Evolutionary conservation across 192 early-diverging fungal species (phyloP).

Genomic region (Podila epigama): DNA sequence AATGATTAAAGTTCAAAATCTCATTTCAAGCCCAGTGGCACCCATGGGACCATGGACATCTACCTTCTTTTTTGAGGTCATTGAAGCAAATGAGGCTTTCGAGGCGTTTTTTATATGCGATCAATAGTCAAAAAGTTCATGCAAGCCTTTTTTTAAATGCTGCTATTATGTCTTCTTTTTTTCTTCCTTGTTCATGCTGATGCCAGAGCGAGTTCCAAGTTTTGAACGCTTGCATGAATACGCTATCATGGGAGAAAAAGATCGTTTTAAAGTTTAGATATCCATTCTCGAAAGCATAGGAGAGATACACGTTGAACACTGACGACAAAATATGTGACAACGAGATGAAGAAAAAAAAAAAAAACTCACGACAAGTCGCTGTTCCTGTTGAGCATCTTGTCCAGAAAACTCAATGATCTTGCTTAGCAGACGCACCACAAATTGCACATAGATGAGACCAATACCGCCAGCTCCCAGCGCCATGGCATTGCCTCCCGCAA

Average conservation of each 20-base stretch:
- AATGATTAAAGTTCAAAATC: no score
- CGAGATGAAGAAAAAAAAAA: neutral
- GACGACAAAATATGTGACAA: neutral
- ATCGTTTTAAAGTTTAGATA: neutral
- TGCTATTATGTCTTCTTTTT: neutral
- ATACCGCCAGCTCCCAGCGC: conserved; percentile 36
- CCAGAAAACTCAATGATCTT: conserved; percentile 48
- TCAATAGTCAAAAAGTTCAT: no score
- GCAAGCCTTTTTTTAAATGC: no score
- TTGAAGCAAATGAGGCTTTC: no score
- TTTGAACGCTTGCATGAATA: conserved; percentile 36
- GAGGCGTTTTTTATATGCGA: no score
- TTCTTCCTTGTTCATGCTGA: neutral
- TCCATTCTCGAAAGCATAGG: neutral
- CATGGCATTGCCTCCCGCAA: conserved; percentile 38
- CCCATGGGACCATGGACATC: no score
- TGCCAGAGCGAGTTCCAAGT: conserved; percentile 29
- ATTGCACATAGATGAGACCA: conserved; percentile 41
- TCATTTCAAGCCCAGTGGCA: no score
- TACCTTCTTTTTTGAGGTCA: no score
- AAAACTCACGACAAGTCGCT: conserved; percentile 28
- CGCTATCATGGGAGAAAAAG: conserved; percentile 17
- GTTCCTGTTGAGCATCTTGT: conserved; percentile 33
- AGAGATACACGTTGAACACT: neutral
- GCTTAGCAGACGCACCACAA: conserved; percentile 35